Percentiles rank a stretch among this genome's conserved stretches.
Conservation (phyloP, 805 yeast genomes). For the Vanderwaltozyma verrucispora region DNA sequence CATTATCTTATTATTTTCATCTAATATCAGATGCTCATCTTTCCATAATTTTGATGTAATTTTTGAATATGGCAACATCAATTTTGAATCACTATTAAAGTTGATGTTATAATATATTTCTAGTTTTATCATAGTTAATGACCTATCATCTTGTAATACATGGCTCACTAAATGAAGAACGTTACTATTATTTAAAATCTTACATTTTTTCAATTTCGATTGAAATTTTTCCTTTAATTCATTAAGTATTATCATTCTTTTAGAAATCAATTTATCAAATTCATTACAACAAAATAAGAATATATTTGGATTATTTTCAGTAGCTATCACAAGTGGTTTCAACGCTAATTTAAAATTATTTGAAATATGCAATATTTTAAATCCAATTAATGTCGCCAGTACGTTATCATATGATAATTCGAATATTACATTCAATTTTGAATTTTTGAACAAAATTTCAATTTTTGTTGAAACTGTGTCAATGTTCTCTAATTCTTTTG, state of each 20-base stretch:
- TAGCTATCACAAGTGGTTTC: conserved; percentile 1
- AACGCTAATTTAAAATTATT: conserved; percentile 5
- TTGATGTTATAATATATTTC: not conserved
- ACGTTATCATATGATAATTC: conserved; percentile 1
- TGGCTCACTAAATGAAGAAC: not conserved
- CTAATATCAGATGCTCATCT: not conserved
- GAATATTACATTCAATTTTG: not conserved
- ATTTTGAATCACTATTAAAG: not conserved
- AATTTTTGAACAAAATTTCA: not conserved
- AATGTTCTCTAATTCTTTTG: not conserved
- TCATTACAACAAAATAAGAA: conserved; percentile 19
- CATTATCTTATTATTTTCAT: conserved; percentile 7
- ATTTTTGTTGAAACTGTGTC: not conserved
- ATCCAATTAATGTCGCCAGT: not conserved
- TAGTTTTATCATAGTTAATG: not conserved
- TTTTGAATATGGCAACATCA: conserved; percentile 5
- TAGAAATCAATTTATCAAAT: conserved; percentile 12
- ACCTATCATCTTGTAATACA: not conserved
- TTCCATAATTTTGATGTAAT: conserved; percentile 3
- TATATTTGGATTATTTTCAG: conserved; percentile 5
- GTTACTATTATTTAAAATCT: not conserved
- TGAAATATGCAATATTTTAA: conserved; percentile 1
- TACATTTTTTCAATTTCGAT: not conserved
- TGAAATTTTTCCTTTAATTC: not conserved
- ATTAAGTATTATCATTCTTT: conserved; percentile 6